Evolutionary conservation across 2,329 filamentous ascomycete genomes (phyloP), one percentile per base, ranked within the genome.

Genomic region (Talaromyces sp.): DNA sequence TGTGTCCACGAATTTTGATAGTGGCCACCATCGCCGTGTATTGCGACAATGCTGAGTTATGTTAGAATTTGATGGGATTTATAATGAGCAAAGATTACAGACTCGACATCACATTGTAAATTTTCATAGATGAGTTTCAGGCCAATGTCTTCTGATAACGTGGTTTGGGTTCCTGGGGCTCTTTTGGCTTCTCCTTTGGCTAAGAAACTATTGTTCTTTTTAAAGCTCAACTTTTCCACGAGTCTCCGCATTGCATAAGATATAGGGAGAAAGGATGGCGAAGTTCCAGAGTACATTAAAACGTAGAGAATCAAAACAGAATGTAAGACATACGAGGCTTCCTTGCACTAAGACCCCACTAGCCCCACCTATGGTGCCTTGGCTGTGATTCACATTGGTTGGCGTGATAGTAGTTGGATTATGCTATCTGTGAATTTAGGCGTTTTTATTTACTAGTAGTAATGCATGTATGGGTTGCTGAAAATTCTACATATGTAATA

Each of bases 1-100:
- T 70, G 64, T 7, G 67, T 69, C 69, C 69, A 70, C n/a, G 57
- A 53, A 63, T 63, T 5, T 56, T 55, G n/a, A 36, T 58, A 44
- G 59, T 60, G 59, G 62, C 58, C 60, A 57, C 69, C 61, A 63
- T 65, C 50, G 8, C 66, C 68, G 42, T 70, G 68, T 8, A 70
- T 63, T 16, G 66, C 66, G 34, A 70, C 64, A 54, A 70, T 63
- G 47, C 66, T 68, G 31, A 2, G 5, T 40, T 52, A 36, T 34
- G 27, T 34, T 27, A 61, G 27, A 5, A 40, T 44, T 3, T 30
- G 16, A 3, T 53, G 27, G 14, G 3, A 30, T 12, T 31, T 3
- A 3, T 30, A 28, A 54, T 28, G 10, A 16, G 33, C 2, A 31
- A 34, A 23, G 7, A 34, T 31, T 12, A 16, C 51, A 10, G 36